Base-by-base conservation (phyloP, 768 basidiomycete species). In the Thelephora aurantiotincta region DNA sequence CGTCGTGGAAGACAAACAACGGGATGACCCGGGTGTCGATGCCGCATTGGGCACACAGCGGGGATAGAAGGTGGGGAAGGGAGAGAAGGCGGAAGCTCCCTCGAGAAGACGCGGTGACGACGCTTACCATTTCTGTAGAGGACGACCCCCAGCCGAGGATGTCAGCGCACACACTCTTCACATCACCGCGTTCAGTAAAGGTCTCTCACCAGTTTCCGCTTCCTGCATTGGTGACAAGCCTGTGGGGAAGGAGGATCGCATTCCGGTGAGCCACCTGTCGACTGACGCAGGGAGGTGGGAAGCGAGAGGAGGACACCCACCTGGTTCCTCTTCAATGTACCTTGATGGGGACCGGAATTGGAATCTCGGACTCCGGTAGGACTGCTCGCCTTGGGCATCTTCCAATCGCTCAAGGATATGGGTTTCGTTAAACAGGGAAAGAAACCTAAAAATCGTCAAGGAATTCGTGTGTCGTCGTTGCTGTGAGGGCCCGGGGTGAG, bases 171-270 rank as follows among this genome's bases (percentile, higher is more conserved):
- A 4, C 26, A 4, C 26, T 22, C 16, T 14, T 49, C 41, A 44
- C 38, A 34, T 9, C 13, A 19, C 26, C 44, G 16, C 36, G n/a
- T 12, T 41, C 45, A 47, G 34, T 36, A 19, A 7, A 42, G 23
- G 3, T 20, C 9, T 56, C 56, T 57, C 51, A 63, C 48, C 45
- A 86, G 58, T 62, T 87, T 87, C 50, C 84, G 72, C 52, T 76
- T 70, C 35, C 84, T 78, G 58, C 84, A 87, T 69, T 84, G 60
- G 44, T 65, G 64, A 47, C 67, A 69, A n/a, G 68, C 66, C 66
- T 66, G 35, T 26, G 11, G 37, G 35, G 22, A 37, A 18, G 2
- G 11, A 1, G 26, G 22, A 19, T 30, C 3, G 14, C 26, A 37
- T 19, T 50, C 26, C 9, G 9, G 26, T 30, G 26, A 30, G 26